Base-by-base conservation (phyloP, 306 rosid species). In the Malus sieversii region DNA sequence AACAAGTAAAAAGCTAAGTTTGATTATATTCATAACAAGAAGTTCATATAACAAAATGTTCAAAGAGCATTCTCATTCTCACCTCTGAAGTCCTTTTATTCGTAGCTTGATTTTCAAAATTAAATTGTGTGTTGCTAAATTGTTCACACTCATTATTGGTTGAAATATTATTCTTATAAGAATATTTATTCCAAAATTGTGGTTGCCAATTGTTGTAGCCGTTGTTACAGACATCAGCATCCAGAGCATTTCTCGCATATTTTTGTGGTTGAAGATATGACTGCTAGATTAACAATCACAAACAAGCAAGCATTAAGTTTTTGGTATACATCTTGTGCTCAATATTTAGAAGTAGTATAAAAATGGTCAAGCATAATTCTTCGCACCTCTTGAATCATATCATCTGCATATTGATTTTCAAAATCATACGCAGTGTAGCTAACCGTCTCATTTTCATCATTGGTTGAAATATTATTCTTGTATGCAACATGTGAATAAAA, bases 31-130 rank as follows among this genome's bases (percentile, higher is more conserved):
- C 70, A 75, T 42, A 29, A 51, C 55, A 62, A 16, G 18, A 44
- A 20, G 30, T 79, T 69, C 22, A 66, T 13, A 72, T 27, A 45
- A 4, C 67, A 22, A 77, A 69, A 61, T 35, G 67, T 58, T 23
- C 14, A 75, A n/a, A 20, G 69, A 60, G 27, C 29, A 77, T 66
- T 46, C 58, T 81, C 64, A 71, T 64, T 68, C 92, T 82, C 73
- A 91, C 93, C 81, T 63, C 71, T 32, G 58, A 58, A 77, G 27
- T 68, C 22, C 9, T 60, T 65, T 10, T 0, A 48, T 16, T 3
- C 30, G 68, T 8, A 65, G 5, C 15, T 45, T 2, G 59, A 72
- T 22, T 71, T 27, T 53, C 77, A 38, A 0, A 25, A 52, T 8
- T 44, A 52, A 58, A 1, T 4, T 12, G 0, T 13, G 1, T 5